Evolutionary conservation across 805 yeast genomes (phyloP), one percentile per base, ranked within the genome.

Genomic region (Deakozyma indianensis): DNA sequence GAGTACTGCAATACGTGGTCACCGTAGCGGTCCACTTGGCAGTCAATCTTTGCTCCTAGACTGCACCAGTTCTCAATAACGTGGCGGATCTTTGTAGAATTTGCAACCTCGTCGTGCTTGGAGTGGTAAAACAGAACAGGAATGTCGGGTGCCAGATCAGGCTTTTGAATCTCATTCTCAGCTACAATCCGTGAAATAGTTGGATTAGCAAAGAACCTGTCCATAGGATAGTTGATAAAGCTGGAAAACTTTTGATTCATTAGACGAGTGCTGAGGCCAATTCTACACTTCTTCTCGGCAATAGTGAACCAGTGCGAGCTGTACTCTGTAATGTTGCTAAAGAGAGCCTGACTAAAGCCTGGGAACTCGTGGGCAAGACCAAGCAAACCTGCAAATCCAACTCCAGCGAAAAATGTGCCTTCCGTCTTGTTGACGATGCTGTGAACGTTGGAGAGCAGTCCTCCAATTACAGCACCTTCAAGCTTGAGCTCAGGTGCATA

Each of bases 341-440:
- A 32, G 5, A 32, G 18, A 7, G 38, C 35, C 11, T 45, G 35
- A 32, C 25, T 27, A 20, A 53, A 28, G 4, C 43, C 50, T 5
- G 52, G 51, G 43, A 53, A 54, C 43, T 54, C 56, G 32, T 46
- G 41, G 16, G 53, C 51, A n/a, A 56, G 41, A 25, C 59, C 59
- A 16, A 47, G 25, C 24, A 54, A 23, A 3, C 56, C 59, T 11
- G 54, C 53, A 15, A 53, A 52, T 3, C 49, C 43, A 41, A 53
- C 53, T 11, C 57, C 58, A 20, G 56, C 51, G 28, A 43, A 51
- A n/a, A 48, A 21, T 11, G 48, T 47, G 2, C 46, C 48, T 45
- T 54, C 52, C 41, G 49, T 48, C 4, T 41, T 25, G 18, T 47
- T 32, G 11, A 51, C 50, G 1, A 51, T 49, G 20, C 49, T 52